Base-by-base conservation (phyloP, 1,139 yeast genomes). In the Blastobotrys apis region DNA sequence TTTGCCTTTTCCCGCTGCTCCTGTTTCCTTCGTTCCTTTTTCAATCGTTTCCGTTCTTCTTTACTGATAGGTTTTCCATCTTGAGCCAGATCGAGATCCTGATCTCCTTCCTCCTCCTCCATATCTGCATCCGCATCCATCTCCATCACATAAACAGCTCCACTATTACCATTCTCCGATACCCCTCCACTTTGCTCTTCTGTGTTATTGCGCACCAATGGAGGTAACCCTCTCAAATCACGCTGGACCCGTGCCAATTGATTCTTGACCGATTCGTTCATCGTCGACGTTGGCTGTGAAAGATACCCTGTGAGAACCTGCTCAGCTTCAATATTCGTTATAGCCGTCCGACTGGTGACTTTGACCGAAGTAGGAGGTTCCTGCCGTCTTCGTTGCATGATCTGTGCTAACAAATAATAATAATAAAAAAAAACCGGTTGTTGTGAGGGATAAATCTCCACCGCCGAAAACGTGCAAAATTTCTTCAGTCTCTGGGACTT, bases 191-290 rank as follows among this genome's bases (percentile, higher is more conserved):
- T 25, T 27, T 41, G 48, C 21, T 40, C 38, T 21, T 45, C 49
- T 5, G 43, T 34, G 12, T 48, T 39, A 10, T 41, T 45, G 4
- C 44, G 38, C 34, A 51, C 42, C 50, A 74, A 60, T 17, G 88
- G 88, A 4, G 90, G 87, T 50, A 83, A 73, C 2, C 92, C 92
- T 58, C 84, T 70, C 55, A 83, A 74, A 56, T 80, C 84, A 64
- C 90, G 73, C 59, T 80, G 86, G 29, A 82, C 71, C 53, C 92
- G 71, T 56, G 70, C 73, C 55, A 83, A 69, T 67, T 82, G 92
- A 48, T 81, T 75, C 52, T 77, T 58, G 5, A 73, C 66, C 25
- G 60, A 53, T 29, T 57, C 68, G 32, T 53, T 50, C 34, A 50
- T 35, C n/a, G 72, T 63, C 39, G 69, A 67, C 15, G 74, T 70